phyloP scores from a whole-genome alignment of 2,329 filamentous ascomycete genomes.

The Microcyclosporella mali region DNA sequence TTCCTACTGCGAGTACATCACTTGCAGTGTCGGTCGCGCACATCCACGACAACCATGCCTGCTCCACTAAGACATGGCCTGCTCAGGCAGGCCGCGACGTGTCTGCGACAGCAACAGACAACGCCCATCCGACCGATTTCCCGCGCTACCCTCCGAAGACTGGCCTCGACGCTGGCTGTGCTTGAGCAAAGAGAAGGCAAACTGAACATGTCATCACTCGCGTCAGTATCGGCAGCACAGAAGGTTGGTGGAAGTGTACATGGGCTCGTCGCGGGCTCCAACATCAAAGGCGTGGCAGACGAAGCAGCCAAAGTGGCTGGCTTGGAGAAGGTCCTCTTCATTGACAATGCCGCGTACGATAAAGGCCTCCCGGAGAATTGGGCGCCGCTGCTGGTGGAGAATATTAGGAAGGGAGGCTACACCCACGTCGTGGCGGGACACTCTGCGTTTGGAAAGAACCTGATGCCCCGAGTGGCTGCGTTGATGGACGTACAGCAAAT shows the following conservation, averaged over 20 bases:
- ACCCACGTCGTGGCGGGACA: slow-evolving; percentile 87
- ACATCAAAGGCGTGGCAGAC: slow-evolving; percentile 67
- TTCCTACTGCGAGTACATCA: too few species aligned
- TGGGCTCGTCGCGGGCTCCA: slow-evolving; percentile 77
- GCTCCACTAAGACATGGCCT: slow-evolving; percentile 18
- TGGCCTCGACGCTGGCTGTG: slow-evolving; percentile 82
- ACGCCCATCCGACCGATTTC: slow-evolving; percentile 36
- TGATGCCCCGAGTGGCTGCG: slow-evolving; percentile 86
- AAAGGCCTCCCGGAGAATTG: slow-evolving; percentile 92
- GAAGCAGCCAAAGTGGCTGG: slow-evolving; percentile 85
- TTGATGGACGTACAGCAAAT: slow-evolving; percentile 88
- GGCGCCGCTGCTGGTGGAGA: slow-evolving; percentile 87
- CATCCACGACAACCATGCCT: slow-evolving; percentile 12
- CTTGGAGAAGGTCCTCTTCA: slow-evolving; percentile 81
- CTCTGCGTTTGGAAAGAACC: slow-evolving; percentile 92
- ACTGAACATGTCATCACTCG: slow-evolving; percentile 58
- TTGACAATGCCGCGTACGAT: slow-evolving; percentile 87
- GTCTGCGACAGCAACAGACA: slow-evolving; percentile 27
- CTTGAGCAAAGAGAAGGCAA: slow-evolving; percentile 90
- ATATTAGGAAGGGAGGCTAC: slow-evolving; percentile 91
- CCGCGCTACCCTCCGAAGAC: slow-evolving; percentile 54
- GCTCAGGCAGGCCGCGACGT: slow-evolving; percentile 26
- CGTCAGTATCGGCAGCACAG: slow-evolving; percentile 19
- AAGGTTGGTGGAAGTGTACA: slow-evolving; percentile 67
- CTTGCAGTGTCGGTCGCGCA: too few species aligned